Percentiles rank a stretch among this genome's conserved stretches.
phyloP scores from a whole-genome alignment of 2,329 filamentous ascomycete species.

The Trichoderma citrinoviride region DNA sequence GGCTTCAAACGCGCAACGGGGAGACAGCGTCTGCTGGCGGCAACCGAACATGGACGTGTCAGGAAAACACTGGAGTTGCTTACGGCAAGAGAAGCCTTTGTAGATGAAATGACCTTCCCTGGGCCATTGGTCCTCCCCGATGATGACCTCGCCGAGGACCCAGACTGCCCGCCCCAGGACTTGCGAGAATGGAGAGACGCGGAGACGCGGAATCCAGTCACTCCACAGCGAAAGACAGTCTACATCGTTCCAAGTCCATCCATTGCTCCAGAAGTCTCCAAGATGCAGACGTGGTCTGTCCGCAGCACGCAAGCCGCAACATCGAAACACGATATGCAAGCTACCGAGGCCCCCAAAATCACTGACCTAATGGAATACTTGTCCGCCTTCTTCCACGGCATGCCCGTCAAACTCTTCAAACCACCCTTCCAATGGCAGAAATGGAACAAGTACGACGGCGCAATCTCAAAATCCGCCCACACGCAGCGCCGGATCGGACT shows the following conservation, averaged over 20 bases:
- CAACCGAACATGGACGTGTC: conserved; percentile 28
- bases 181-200: conserved; percentile 49
- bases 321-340: conserved; percentile 27
- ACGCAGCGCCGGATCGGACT: conserved; percentile 45
- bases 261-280: conserved; percentile 35
- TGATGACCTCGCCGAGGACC: conserved; percentile 57
- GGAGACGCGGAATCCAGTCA: conserved; percentile 49
- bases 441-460: conserved; percentile 41
- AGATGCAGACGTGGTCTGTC: conserved; percentile 44
- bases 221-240: conserved; percentile 44
- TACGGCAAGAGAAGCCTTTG: conserved; percentile 22
- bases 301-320: background rate
- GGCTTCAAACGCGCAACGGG: conserved; percentile 33
- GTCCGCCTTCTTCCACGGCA: conserved; percentile 50
- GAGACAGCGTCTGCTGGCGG: conserved; percentile 33
- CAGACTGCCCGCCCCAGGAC: conserved; percentile 50
- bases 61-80: conserved; percentile 16
- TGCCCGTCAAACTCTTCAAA: conserved; percentile 47
- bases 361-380: conserved; percentile 39
- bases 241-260: conserved; percentile 52
- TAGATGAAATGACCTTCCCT: conserved; percentile 46
- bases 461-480: background rate
- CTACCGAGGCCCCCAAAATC: conserved; percentile 28
- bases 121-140: conserved; percentile 57
- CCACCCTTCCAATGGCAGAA: conserved; percentile 43